Evolutionary conservation across 2,329 filamentous ascomycete species (phyloP), one percentile per base, ranked within the genome.

Genomic region (Epichloe elymi): DNA sequence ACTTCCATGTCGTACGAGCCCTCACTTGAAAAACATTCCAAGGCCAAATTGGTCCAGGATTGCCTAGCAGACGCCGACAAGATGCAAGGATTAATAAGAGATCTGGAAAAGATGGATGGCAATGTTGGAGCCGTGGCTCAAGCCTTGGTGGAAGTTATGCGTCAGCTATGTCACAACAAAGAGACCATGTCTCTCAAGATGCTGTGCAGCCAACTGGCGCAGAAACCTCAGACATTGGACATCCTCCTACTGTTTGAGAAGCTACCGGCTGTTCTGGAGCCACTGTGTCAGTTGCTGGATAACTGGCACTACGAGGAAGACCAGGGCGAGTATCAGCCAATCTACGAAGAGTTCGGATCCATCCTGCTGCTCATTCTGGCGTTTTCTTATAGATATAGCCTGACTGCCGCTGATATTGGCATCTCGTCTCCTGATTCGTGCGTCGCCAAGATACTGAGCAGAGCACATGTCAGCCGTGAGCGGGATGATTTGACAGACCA

Each of bases 41-140:
- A 91, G 65, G 86, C 93, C 30, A 78, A 82, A 33, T 71, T 98
- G 12, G 78, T 95, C 0, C 76, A 81, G 46, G 83, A 93, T 61
- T 95, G 89, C 56, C 76, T 85, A 46, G 76, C 79, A 11, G 88
- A 94, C 57, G 79, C 83, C 0, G 85, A 88, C 54, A 80, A 83
- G 55, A 80, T 86, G 1, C 85, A 89, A 57, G 78, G 82, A 42
- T 73, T 95, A 35, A 80, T 96, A 40, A 79, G 82, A 39, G 88
- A 95, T 59, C 73, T 98, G 23, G 88, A 95, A 51, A 85, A 84
- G 48, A 89, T 93, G 76, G 88, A 95, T 60, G 91, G 91, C 1
- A 96, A 96, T 64, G 88, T 88, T 2, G 88, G 87, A 2, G 88
- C 88, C 2, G 87, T 94, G 17, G 86, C 85, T 48, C 82, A 84